phyloP scores from a whole-genome alignment of 1,139 yeast species.

The Hemisphaericaspora lyxosophila region DNA sequence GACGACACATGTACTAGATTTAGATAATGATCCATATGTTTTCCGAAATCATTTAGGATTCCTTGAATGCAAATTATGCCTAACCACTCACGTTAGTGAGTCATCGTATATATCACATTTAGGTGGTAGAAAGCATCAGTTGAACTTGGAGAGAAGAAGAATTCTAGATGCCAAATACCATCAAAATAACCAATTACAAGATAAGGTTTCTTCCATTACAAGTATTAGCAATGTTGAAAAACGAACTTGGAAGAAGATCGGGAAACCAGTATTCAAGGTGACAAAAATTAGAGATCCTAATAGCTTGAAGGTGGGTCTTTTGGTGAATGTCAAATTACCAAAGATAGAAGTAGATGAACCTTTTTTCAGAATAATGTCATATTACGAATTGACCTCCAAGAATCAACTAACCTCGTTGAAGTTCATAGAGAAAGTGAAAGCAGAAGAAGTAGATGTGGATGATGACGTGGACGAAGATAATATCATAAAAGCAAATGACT shows the following conservation, averaged over 20 bases:
- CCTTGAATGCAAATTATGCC: constrained; percentile 73
- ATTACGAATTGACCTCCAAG: constrained; percentile 60
- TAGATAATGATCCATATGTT: constrained; percentile 77
- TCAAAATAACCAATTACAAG: constrained; percentile 13
- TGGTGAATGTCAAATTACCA: constrained; percentile 58
- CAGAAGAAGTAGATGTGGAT: constrained; percentile 16
- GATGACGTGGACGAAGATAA: constrained; percentile 21
- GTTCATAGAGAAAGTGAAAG: constrained; percentile 20
- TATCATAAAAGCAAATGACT: constrained; percentile 35
- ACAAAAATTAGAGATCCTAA: constrained; percentile 65
- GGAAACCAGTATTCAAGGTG: constrained; percentile 68
- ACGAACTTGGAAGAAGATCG: constrained; percentile 59
- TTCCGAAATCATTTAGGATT: constrained; percentile 71
- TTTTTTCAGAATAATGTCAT: constrained; percentile 68
- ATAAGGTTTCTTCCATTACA: constrained; percentile 11
- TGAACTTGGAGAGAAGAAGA: constrained; percentile 62
- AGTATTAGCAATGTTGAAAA: constrained; percentile 40
- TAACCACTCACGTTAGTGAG: constrained; percentile 72
- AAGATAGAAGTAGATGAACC: constrained; percentile 54
- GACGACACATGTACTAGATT: constrained; percentile 56
- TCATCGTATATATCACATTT: constrained; percentile 79
- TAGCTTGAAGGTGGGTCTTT: constrained; percentile 57
- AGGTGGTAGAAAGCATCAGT: constrained; percentile 74
- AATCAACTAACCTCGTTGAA: constrained; percentile 31
- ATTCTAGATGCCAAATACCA: constrained; percentile 40